Conservation (phyloP, 2,329 filamentous ascomycete species). For the Neodidymelliopsis sp. region DNA sequence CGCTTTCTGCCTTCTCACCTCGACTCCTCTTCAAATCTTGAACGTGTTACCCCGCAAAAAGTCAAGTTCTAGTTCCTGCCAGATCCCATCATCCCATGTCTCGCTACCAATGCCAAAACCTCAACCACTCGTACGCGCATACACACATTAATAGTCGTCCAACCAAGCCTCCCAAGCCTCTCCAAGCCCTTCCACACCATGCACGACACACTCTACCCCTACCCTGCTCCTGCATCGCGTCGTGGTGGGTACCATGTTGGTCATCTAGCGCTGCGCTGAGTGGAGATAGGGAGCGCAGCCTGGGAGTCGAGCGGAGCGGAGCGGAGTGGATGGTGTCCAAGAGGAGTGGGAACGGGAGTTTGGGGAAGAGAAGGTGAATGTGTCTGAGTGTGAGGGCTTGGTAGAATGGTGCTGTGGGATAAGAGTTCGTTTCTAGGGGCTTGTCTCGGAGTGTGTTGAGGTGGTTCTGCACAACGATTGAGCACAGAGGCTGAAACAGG, state of each 20-base stretch:
- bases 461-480: too few relatives aligned
- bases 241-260: neutral
- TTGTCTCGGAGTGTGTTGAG: too few relatives aligned
- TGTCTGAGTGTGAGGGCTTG: too few relatives aligned
- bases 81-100: too few relatives aligned
- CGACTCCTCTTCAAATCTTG: neutral
- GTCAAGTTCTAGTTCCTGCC: too few relatives aligned
- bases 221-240: neutral
- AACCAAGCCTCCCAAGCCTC: neutral
- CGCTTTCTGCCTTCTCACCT: neutral
- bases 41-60: neutral
- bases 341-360: neutral
- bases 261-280: neutral
- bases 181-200: too few relatives aligned
- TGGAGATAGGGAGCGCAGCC: neutral
- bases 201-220: neutral
- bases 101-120: too few relatives aligned
- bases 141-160: neutral
- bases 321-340: neutral
- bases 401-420: too few relatives aligned
- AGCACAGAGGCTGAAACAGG: too few relatives aligned
- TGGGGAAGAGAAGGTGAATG: neutral
- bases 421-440: too few relatives aligned
- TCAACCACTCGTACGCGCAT: too few relatives aligned
- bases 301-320: neutral